phyloP scores from a whole-genome alignment of 2,329 filamentous ascomycete genomes.

The Aspergillus caelatus region DNA sequence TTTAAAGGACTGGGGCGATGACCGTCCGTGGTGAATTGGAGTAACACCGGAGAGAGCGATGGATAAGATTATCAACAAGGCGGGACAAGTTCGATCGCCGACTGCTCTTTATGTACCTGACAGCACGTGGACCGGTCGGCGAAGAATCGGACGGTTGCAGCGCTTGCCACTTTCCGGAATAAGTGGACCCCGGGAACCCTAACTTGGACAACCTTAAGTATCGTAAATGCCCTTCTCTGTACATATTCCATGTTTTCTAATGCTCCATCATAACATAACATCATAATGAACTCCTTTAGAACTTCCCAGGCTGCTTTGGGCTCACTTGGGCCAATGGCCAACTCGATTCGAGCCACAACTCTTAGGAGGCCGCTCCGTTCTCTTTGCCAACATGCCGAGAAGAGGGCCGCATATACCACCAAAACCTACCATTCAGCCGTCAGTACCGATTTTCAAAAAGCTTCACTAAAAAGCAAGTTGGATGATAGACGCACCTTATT shows the following conservation, averaged over 20 bases:
- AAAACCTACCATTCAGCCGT: neutral
- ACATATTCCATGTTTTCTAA: no score
- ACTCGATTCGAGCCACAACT: neutral
- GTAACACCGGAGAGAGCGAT: neutral
- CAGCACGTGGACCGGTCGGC: slow-evolving; percentile 1
- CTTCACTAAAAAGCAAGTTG: neutral
- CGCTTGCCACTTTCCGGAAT: neutral
- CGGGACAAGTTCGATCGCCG: neutral
- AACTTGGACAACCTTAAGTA: neutral
- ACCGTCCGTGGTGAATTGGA: neutral
- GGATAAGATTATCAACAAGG: neutral
- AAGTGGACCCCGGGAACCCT: neutral
- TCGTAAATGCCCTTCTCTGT: neutral
- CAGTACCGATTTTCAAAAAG: neutral
- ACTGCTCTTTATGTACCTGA: slow-evolving; percentile 2
- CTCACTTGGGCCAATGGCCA: neutral
- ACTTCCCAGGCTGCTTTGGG: neutral
- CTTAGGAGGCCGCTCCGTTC: neutral
- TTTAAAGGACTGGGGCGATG: neutral
- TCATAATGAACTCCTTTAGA: neutral
- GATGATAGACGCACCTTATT: neutral
- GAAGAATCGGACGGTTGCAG: neutral
- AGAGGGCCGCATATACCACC: neutral
- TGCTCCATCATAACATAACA: neutral
- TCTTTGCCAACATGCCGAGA: neutral